Evolutionary conservation across 768 basidiomycete genomes (phyloP).

Genomic region (Phanerochaete carnosa): DNA sequence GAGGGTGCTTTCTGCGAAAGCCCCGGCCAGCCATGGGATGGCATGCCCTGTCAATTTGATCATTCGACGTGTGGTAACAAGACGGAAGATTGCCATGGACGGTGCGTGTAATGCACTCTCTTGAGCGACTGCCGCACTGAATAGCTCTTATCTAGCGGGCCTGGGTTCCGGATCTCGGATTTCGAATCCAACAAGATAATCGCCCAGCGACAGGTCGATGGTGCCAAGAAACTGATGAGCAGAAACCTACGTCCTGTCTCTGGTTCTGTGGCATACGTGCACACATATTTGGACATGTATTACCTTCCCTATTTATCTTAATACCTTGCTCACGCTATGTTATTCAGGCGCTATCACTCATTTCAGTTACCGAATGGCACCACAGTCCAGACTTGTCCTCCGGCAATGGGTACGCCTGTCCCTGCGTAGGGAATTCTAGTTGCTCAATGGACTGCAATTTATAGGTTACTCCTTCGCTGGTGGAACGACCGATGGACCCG

Average conservation of each 20-base stretch:
- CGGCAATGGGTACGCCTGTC: constrained; percentile 59
- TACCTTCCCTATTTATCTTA: constrained; percentile 1
- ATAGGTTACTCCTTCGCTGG: constrained; percentile 74
- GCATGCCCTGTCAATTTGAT: constrained; percentile 63
- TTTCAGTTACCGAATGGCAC: constrained; percentile 69
- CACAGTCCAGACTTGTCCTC: constrained; percentile 66
- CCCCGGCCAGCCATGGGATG: constrained; percentile 66
- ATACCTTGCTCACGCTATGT: background rate
- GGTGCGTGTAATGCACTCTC: constrained; percentile 36
- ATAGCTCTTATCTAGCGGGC: constrained; percentile 45
- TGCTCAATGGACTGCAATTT: no score
- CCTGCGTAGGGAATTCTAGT: no score
- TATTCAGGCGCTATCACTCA: constrained; percentile 53
- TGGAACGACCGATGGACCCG: constrained; percentile 84
- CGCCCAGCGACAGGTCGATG: constrained; percentile 65
- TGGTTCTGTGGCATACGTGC: constrained; percentile 69
- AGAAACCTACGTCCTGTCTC: constrained; percentile 39
- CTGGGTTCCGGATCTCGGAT: constrained; percentile 71
- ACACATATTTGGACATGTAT: constrained; percentile 68
- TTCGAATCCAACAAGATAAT: constrained; percentile 76
- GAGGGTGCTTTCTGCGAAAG: constrained; percentile 75
- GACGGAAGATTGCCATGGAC: constrained; percentile 66
- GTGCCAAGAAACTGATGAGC: constrained; percentile 64
- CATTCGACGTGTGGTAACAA: constrained; percentile 75
- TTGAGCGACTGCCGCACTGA: background rate